Evolutionary conservation across 352 stramenopile genomes (phyloP).

Genomic region (Pseudoperonospora humuli): DNA sequence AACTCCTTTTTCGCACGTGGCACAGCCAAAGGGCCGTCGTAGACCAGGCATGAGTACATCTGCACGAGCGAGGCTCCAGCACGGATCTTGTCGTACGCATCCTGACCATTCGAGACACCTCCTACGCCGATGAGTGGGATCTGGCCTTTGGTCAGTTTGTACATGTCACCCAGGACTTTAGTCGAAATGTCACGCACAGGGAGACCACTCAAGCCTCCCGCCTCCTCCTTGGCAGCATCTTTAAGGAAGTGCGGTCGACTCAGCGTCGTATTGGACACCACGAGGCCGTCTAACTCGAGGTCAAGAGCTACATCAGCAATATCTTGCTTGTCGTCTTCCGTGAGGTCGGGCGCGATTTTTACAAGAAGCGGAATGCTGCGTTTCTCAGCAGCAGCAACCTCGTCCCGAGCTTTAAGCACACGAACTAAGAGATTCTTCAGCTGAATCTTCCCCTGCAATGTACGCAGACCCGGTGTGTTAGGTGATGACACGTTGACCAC

Average conservation of each 20-base stretch:
- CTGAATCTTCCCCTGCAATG: conserved; percentile 72
- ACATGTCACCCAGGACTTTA: conserved; percentile 92
- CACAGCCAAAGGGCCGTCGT: conserved; percentile 84
- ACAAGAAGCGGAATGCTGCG: conserved; percentile 89
- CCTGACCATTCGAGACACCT: conserved; percentile 85
- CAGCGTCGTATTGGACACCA: conserved; percentile 97
- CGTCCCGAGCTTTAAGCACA: conserved; percentile 61
- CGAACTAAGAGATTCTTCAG: conserved; percentile 70
- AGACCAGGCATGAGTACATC: conserved; percentile 92
- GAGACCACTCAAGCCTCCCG: conserved; percentile 92
- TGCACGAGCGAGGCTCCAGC: conserved; percentile 93
- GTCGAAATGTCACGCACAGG: conserved; percentile 92
- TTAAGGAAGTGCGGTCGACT: conserved; percentile 76
- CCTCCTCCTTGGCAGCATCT: conserved; percentile 70
- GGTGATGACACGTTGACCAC: conserved; percentile 97
- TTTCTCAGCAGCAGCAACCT: conserved; percentile 43
- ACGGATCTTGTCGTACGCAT: conserved; percentile 97
- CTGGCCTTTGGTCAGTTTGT: conserved; percentile 87
- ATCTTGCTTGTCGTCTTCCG: conserved; percentile 90
- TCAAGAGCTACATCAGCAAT: conserved; percentile 88
- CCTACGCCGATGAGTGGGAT: conserved; percentile 96
- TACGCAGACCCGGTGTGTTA: conserved; percentile 89
- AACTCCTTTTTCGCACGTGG: conserved; percentile 87
- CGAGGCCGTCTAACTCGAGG: conserved; percentile 89
- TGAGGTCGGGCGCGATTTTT: conserved; percentile 97